phyloP scores from a whole-genome alignment of 345 rosid genomes.

The Hypericum perforatum region DNA sequence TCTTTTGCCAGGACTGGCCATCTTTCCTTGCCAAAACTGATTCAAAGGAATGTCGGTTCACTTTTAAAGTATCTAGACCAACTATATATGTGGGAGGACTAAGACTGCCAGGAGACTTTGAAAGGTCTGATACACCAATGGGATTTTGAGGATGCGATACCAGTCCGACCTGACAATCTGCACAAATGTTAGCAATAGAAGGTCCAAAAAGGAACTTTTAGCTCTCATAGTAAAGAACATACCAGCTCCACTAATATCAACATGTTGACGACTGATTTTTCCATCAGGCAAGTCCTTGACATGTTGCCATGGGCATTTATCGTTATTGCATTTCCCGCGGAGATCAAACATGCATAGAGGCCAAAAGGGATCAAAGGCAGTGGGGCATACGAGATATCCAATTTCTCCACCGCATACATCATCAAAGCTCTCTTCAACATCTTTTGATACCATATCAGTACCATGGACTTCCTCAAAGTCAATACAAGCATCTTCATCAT shows the following conservation, averaged over 20 bases:
- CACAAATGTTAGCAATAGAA: constrained; percentile 17
- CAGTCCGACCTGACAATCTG: constrained; percentile 43
- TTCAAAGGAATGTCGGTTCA: constrained; percentile 33
- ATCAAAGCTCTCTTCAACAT: constrained; percentile 15
- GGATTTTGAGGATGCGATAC: constrained; percentile 19
- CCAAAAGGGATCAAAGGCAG: constrained; percentile 64
- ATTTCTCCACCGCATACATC: constrained; percentile 24
- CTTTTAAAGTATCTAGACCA: constrained; percentile 61
- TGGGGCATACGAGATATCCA: constrained; percentile 40
- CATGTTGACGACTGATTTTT: constrained; percentile 23
- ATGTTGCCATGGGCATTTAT: constrained; percentile 93
- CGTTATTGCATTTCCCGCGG: constrained; percentile 93
- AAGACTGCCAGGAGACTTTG: constrained; percentile 24
- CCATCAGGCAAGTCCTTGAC: constrained; percentile 39
- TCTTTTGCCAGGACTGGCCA: constrained; percentile 60
- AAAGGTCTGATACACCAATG: constrained; percentile 18
- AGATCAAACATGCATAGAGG: constrained; percentile 89
- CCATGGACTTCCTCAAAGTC: constrained; percentile 24
- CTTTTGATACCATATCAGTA: constrained; percentile 17
- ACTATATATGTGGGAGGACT: constrained; percentile 64
- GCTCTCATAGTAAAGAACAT: constrained; percentile 8
- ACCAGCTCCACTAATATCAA: constrained; percentile 36
- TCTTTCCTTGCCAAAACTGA: constrained; percentile 41
- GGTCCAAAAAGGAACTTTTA: constrained; percentile 13
- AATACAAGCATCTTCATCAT: constrained; percentile 17